These are phyloP conservation scores for Neopestalotiopsis sp. DNA, from an alignment of 2,329 filamentous ascomycete genomes.

Conservation along the genomic window DNA sequence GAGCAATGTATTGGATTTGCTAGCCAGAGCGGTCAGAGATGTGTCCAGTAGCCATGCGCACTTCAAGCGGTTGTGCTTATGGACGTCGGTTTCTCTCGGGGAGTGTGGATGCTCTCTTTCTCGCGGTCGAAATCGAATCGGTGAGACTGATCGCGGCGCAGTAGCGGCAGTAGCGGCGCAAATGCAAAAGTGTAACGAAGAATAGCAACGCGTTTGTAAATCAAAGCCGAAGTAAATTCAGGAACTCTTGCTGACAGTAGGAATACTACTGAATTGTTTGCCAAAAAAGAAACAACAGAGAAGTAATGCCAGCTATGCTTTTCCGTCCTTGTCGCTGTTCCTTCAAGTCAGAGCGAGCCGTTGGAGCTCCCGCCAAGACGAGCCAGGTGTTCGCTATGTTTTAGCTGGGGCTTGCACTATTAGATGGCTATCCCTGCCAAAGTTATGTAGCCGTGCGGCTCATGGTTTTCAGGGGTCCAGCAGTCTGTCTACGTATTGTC, in stretches of 20 bases:
- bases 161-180: no score
- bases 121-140: background rate
- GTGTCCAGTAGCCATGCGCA: slow-evolving; percentile 5
- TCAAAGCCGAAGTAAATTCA: no score
- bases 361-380: slow-evolving; percentile 16
- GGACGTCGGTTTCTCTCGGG: background rate
- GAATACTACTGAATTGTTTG: no score
- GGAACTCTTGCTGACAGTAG: no score
- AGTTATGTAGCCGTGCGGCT: background rate
- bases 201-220: no score
- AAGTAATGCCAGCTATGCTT: background rate
- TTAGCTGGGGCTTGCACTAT: slow-evolving; percentile 1
- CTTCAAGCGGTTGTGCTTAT: background rate
- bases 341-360: background rate
- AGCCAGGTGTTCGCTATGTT: slow-evolving; percentile 19
- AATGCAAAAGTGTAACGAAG: no score
- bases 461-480: no score
- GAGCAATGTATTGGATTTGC: background rate
- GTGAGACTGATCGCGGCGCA: no score
- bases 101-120: background rate
- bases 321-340: background rate
- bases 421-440: background rate
- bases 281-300: no score
- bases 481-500: no score
- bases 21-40: background rate